These are phyloP conservation scores for Rugonectria rugulosa DNA, from an alignment of 2,329 filamentous ascomycete genomes.

Conservation along the genomic window DNA sequence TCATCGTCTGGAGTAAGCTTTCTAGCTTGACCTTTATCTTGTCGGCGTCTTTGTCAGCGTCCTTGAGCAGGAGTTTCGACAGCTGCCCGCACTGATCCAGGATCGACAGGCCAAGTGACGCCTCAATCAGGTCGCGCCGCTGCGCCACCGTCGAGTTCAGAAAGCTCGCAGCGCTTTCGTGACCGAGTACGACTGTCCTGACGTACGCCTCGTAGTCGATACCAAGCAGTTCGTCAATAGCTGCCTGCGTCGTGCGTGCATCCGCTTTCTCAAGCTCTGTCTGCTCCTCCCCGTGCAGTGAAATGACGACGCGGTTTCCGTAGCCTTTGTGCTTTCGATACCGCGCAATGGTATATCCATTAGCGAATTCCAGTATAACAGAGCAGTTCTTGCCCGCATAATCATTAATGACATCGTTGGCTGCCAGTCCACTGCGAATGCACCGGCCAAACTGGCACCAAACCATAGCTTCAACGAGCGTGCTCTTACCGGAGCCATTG, in stretches of 20 bases:
- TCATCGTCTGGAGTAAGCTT: neutral
- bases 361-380: conserved; percentile 29
- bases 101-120: conserved; percentile 27
- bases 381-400: conserved; percentile 26
- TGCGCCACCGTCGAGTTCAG: conserved; percentile 21
- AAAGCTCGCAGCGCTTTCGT: conserved; percentile 32
- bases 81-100: conserved; percentile 21
- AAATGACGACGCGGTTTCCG: conserved; percentile 24
- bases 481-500: conserved; percentile 35
- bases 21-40: neutral
- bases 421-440: conserved; percentile 22
- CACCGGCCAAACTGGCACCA: conserved; percentile 32
- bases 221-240: conserved; percentile 30
- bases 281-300: conserved; percentile 19
- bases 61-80: conserved; percentile 17
- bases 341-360: conserved; percentile 28
- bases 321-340: conserved; percentile 27
- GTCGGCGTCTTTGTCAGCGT: neutral
- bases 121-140: conserved; percentile 24
- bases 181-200: conserved; percentile 26
- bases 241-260: conserved; percentile 17
- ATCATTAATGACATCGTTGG: conserved; percentile 31
- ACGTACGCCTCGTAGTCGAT: conserved; percentile 28
- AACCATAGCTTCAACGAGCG: conserved; percentile 24
- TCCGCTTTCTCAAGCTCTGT: conserved; percentile 20